phyloP scores from a whole-genome alignment of 352 stramenopile genomes.

The Nothophytophthora sp. region DNA sequence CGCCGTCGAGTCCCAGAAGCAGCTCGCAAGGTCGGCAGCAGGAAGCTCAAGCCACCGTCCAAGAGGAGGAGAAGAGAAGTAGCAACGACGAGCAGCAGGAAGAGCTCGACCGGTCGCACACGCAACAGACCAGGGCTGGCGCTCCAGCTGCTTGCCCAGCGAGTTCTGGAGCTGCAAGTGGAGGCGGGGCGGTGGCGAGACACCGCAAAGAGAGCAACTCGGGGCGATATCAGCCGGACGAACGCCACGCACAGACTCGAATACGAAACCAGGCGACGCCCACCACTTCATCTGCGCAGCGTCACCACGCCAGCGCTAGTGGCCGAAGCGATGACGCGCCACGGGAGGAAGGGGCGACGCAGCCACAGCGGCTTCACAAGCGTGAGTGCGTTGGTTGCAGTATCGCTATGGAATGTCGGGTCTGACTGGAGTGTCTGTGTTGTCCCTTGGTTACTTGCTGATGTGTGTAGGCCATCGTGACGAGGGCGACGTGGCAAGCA shows the following conservation, averaged over 20 bases:
- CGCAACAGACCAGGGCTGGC: too few relatives aligned
- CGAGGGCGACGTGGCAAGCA: neutral
- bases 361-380: slow-evolving; percentile 17
- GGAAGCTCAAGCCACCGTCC: neutral
- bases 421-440: neutral
- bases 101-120: neutral
- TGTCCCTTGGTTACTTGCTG: neutral
- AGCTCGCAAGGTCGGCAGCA: slow-evolving; percentile 6
- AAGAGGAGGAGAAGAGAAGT: slow-evolving; percentile 1
- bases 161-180: too few relatives aligned
- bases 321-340: slow-evolving; percentile 11
- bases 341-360: slow-evolving; percentile 19
- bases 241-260: slow-evolving; percentile 39
- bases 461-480: slow-evolving; percentile 18
- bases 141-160: too few relatives aligned
- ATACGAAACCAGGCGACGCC: slow-evolving; percentile 33
- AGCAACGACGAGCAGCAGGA: neutral
- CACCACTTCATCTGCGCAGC: too few relatives aligned
- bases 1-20: neutral
- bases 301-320: too few relatives aligned
- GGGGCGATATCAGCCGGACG: slow-evolving; percentile 11
- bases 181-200: neutral
- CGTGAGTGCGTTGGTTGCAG: slow-evolving; percentile 16
- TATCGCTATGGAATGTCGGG: neutral
- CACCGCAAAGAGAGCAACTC: slow-evolving; percentile 5